Percentiles rank a stretch among this genome's conserved stretches.
Conservation (phyloP, 192 early-diverging fungal genomes). For the Fimicolochytrium jonesii region DNA sequence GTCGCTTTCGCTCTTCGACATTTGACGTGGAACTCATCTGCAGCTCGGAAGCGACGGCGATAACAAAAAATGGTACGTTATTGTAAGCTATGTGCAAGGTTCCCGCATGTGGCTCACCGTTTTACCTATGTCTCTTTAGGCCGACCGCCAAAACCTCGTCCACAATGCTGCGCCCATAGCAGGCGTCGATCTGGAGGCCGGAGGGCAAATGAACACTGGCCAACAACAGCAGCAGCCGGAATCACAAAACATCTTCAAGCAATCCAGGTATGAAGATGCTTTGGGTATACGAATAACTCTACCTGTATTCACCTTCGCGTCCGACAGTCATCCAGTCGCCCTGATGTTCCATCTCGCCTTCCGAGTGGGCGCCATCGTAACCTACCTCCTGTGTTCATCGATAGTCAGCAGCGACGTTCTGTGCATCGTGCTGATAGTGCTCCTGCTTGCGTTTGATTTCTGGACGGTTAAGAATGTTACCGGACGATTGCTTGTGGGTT, state of each 20-base stretch:
- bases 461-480: conserved; percentile 99
- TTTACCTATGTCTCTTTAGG: not conserved
- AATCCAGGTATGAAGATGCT: conserved; percentile 28
- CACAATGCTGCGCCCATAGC: conserved; percentile 26
- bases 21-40: too few species aligned
- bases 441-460: conserved; percentile 94
- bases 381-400: conserved; percentile 81
- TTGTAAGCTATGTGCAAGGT: too few species aligned
- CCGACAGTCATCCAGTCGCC: conserved; percentile 77
- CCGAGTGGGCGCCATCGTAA: conserved; percentile 71
- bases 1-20: too few species aligned
- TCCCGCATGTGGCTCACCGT: too few species aligned
- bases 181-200: conserved; percentile 19
- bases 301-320: too few species aligned
- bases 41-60: too few species aligned
- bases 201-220: not conserved
- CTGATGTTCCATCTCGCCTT: conserved; percentile 90
- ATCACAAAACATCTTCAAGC: conserved; percentile 34
- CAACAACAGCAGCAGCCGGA: conserved; percentile 10
- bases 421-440: conserved; percentile 85
- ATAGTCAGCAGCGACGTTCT: conserved; percentile 84
- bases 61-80: too few species aligned
- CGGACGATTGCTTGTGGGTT: conserved; percentile 90
- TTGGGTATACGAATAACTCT: too few species aligned
- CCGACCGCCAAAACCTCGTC: conserved; percentile 23